These are phyloP conservation scores for Phytophthora tentaculata DNA, from an alignment of 352 stramenopile species.

Conservation along the genomic window DNA sequence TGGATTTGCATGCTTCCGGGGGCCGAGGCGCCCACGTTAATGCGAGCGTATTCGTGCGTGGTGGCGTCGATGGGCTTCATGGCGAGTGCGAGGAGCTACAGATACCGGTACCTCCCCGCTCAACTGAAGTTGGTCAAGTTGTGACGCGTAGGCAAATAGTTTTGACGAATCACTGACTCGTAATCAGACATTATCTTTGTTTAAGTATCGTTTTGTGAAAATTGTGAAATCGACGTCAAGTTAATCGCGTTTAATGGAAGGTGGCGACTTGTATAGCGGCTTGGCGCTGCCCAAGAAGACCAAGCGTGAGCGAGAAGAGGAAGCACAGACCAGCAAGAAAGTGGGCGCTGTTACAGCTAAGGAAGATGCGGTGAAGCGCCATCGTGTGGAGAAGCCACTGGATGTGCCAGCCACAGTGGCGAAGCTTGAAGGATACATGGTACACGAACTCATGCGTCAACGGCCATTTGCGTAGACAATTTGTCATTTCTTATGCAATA, in stretches of 20 bases:
- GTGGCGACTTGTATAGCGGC: slow-evolving; percentile 62
- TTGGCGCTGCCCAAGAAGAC: slow-evolving; percentile 52
- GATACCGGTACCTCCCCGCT: neutral
- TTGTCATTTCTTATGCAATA: neutral
- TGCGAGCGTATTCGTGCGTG: slow-evolving; percentile 34
- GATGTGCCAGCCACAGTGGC: slow-evolving; percentile 50
- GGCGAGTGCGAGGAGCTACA: neutral
- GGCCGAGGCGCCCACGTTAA: slow-evolving; percentile 27
- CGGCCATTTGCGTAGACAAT: too few species aligned
- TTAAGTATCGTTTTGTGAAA: too few species aligned
- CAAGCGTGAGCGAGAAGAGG: slow-evolving; percentile 43
- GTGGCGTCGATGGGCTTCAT: slow-evolving; percentile 39
- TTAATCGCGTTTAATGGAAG: neutral
- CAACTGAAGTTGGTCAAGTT: slow-evolving; percentile 12
- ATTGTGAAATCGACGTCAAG: too few species aligned
- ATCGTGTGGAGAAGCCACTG: slow-evolving; percentile 33
- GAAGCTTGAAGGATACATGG: slow-evolving; percentile 78
- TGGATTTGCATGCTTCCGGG: slow-evolving; percentile 49
- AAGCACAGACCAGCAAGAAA: slow-evolving; percentile 9
- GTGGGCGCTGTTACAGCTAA: neutral
- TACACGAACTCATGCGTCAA: slow-evolving; percentile 11
- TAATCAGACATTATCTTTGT: too few species aligned
- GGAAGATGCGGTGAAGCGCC: slow-evolving; percentile 30
- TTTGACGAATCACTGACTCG: neutral
- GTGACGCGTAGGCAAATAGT: slow-evolving; percentile 20